Evolutionary conservation across 2,329 filamentous ascomycete genomes (phyloP).

Genomic region (Parafenestella ontariensis): DNA sequence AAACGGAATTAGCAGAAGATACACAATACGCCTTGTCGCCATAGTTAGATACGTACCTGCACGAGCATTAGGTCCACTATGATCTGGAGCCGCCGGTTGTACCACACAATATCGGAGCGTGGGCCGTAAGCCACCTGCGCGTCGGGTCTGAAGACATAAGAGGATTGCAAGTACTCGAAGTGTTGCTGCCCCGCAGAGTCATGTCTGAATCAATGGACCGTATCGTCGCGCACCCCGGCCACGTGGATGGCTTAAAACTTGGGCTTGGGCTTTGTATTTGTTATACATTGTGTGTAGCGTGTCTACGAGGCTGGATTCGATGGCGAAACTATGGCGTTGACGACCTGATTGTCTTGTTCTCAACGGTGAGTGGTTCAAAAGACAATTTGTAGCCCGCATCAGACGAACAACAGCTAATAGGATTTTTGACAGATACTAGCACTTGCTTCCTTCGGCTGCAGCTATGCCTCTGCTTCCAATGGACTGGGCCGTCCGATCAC

Average conservation of each 20-base stretch:
- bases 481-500: slow-evolving; percentile 10
- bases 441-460: slow-evolving; percentile 14
- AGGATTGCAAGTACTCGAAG: no score
- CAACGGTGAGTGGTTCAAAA: slow-evolving; percentile 1
- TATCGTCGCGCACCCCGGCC: slow-evolving; percentile 1
- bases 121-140: no score
- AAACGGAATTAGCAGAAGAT: no score
- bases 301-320: slow-evolving; percentile 14
- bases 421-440: slow-evolving; percentile 2
- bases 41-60: no score
- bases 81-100: no score
- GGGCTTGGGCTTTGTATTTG: slow-evolving; percentile 17
- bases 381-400: no score
- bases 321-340: slow-evolving; percentile 11
- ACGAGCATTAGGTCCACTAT: no score
- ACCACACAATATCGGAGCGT: no score
- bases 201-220: neutral
- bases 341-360: slow-evolving; percentile 11
- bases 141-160: no score
- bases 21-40: no score
- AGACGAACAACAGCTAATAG: neutral
- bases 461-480: slow-evolving; percentile 3
- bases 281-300: slow-evolving; percentile 16
- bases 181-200: neutral
- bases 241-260: slow-evolving; percentile 12